These are phyloP conservation scores for Knufia fluminis DNA, from an alignment of 2,329 filamentous ascomycete genomes.

Conservation along the genomic window DNA sequence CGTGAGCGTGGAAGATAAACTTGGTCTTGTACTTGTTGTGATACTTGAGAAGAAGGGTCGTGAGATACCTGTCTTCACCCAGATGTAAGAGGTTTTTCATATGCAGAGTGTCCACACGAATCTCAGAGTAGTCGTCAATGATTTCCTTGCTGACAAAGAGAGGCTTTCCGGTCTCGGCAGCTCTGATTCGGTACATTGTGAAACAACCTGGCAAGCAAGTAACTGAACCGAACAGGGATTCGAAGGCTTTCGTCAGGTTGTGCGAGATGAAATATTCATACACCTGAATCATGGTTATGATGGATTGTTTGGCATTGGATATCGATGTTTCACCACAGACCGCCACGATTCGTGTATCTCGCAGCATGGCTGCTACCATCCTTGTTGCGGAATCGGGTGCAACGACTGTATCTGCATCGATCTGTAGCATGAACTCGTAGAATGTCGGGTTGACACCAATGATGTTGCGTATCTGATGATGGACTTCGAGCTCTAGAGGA, in stretches of 20 bases:
- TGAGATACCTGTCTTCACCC: conserved; percentile 95
- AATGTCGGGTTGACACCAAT: conserved; percentile 98
- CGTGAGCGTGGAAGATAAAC: conserved; percentile 84
- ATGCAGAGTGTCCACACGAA: conserved; percentile 93
- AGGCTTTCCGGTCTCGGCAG: conserved; percentile 88
- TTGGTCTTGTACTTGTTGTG: conserved; percentile 97
- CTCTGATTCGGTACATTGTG: conserved; percentile 96
- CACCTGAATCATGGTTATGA: conserved; percentile 98
- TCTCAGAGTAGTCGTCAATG: conserved; percentile 77
- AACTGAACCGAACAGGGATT: conserved; percentile 92
- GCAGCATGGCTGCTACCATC: conserved; percentile 81
- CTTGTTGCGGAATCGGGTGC: conserved; percentile 81
- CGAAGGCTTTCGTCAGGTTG: conserved; percentile 92
- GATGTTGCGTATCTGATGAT: conserved; percentile 96
- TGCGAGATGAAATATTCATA: conserved; percentile 99
- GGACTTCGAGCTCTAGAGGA: conserved; percentile 93
- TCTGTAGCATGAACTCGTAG: conserved; percentile 93
- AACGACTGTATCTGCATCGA: conserved; percentile 94
- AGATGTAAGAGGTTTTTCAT: conserved; percentile 98
- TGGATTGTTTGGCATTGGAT: conserved; percentile 84
- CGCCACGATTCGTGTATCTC: conserved; percentile 87
- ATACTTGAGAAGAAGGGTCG: conserved; percentile 83
- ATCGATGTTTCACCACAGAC: conserved; percentile 91
- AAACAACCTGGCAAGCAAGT: conserved; percentile 98
- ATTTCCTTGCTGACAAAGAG: conserved; percentile 92